These are phyloP conservation scores for Phytophthora lateralis DNA, from an alignment of 352 stramenopile genomes.

Conservation along the genomic window DNA sequence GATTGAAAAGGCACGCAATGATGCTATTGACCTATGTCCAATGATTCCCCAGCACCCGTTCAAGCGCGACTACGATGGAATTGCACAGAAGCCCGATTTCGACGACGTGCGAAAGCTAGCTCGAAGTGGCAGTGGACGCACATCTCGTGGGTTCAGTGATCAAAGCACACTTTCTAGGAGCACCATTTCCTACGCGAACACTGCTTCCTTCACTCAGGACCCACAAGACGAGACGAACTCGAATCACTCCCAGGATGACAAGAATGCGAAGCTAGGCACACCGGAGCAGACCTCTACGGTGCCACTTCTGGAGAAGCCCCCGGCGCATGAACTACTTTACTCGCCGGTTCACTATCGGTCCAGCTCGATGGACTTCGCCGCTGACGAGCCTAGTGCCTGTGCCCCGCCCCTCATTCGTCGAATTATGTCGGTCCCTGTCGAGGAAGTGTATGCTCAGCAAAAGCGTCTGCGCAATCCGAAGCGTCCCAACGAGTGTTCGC, in stretches of 20 bases:
- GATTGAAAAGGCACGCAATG: constrained; percentile 25
- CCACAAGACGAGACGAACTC: constrained; percentile 30
- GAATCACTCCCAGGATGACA: constrained; percentile 25
- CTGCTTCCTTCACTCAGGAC: constrained; percentile 37
- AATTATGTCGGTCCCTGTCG: constrained; percentile 41
- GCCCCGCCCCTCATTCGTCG: constrained; percentile 41
- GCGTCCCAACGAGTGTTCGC: constrained; percentile 51
- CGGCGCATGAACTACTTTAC: constrained; percentile 34
- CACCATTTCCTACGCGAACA: constrained; percentile 43
- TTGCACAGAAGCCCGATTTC: constrained; percentile 28
- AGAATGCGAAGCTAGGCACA: constrained; percentile 18
- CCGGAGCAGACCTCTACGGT: constrained; percentile 18
- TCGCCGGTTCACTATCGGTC: constrained; percentile 45
- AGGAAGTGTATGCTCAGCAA: constrained; percentile 23
- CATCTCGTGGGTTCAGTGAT: constrained; percentile 38
- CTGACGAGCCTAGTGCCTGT: constrained; percentile 20
- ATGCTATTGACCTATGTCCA: constrained; percentile 46
- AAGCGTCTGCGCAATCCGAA: constrained; percentile 32
- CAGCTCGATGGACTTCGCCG: constrained; percentile 37
- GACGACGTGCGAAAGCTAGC: constrained; percentile 31
- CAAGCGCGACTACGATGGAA: constrained; percentile 35
- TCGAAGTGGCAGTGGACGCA: constrained; percentile 30
- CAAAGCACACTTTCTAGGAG: constrained; percentile 45
- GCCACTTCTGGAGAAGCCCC: constrained; percentile 19
- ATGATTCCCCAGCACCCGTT: constrained; percentile 57